Base-by-base conservation (phyloP, 1,284 basidiomycete species). In the Ceraceosorus guamensis region DNA sequence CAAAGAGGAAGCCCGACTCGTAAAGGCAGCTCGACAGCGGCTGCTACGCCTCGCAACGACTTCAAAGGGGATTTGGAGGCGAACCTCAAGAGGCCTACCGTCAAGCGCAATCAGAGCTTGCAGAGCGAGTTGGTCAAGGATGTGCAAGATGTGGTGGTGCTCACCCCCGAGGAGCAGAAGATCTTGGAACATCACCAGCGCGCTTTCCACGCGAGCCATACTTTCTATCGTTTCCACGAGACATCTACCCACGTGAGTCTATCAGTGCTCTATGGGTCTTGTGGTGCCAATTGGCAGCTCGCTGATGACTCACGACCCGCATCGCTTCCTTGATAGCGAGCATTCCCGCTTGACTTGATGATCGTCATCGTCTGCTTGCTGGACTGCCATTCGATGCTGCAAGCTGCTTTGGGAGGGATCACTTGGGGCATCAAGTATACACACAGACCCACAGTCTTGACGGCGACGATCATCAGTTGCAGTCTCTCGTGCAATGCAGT, bases 211-310 rank as follows among this genome's bases (percentile, higher is more conserved):
- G 58, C 62, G n/a, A 70, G 67, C n/a, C 71, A 74, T 53, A 72
- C 70, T 1, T 92, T 89, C 87, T 92, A 92, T 76, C 80, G 87
- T 44, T 84, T 88, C 6, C 88, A 91, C 75, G 88, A 87, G 44
- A 91, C 88, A 4, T 84, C 85, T 55, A 90, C 89, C 0, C 89
- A 91, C 74, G 79, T 85, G 50, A 88, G 88, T 5, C 91, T 91
- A 75, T 85, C 87, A 6, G 39, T 41, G 39, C 10, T 24, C 24
- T 24, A 24, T 3, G 2, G 24, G 24, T 24, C 24, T 24, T 24
- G 24, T 24, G 24, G 24, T 24, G 24, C 24, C 24, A 24, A 24
- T 24, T 24, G 24, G 3, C 24, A 24, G 24, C 24, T 24, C 16
- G 39, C 39, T 16, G 39, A 41, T 41, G 39, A 41, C 39, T 16